Evolutionary conservation across 1,284 basidiomycete genomes (phyloP), one percentile per base, ranked within the genome.

Genomic region (Ceratorhiza oryzae-sativae): DNA sequence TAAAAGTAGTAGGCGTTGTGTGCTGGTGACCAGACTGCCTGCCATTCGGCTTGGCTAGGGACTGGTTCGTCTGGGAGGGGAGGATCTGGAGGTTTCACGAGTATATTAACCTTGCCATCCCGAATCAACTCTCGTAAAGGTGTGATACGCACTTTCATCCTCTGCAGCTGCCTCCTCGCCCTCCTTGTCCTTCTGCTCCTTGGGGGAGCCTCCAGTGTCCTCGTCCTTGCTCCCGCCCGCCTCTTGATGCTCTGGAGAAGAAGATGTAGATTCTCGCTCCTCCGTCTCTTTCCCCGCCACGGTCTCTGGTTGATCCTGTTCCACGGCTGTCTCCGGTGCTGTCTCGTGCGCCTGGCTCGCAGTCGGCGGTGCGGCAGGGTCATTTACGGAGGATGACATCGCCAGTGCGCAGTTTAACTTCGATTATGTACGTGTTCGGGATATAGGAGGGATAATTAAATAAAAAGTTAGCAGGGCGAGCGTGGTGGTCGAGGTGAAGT

Each of bases 1-100:
- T 87, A 93, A 82, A 95, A 95, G 81, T 95, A 96, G 83, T 94
- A 95, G 18, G 91, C 87, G 80, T 88, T 91, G 81, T 92, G 88
- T 73, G 89, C 85, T 0, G 92, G 87, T 0, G 93, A 89, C 84
- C 87, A 95, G 46, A 96, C 87, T 30, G 94, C 93, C 80, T 95
- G 93, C 94, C 94, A 95, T 75, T 85, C 81, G 51, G 79, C 71
- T 25, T 73, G 74, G 15, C 36, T 39, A 3, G 62, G 62, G 9
- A 36, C 62, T 18, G 62, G 62, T 65, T 65, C 53, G 39, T 60
- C 67, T 3, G 67, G 67, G 20, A 65, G 48, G 13, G 62, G 62
- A 20, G 62, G 62, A 53, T 65, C 62, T 65, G 23, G 5, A 5
- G 6, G 20, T 6, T 36, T 27, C 9, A 32, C 27, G 27, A 32